phyloP scores from a whole-genome alignment of 2,329 filamentous ascomycete species.

The Ophiocordyceps polyrhachis-furcata region DNA sequence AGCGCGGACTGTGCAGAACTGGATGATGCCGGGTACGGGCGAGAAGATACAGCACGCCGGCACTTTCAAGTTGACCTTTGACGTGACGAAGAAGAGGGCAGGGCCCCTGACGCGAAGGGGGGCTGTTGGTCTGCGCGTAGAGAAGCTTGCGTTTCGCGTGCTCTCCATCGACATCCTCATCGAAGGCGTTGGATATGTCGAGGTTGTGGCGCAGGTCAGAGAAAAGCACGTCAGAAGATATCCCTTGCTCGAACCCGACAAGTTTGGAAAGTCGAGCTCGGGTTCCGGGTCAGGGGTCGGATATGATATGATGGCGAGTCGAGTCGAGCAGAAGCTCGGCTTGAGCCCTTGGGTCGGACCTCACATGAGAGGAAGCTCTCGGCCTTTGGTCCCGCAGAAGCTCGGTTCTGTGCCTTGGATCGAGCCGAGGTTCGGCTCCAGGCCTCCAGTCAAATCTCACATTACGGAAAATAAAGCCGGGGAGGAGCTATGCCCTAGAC shows the following conservation, averaged over 20 bases:
- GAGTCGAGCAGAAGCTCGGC: too few species aligned
- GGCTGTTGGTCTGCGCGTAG: slow-evolving; percentile 43
- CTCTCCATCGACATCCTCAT: slow-evolving; percentile 71
- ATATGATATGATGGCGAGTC: too few species aligned
- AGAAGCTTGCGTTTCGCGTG: slow-evolving; percentile 60
- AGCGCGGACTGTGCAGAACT: slow-evolving; percentile 38
- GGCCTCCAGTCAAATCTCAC: too few species aligned
- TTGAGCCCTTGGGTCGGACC: too few species aligned
- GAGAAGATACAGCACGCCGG: slow-evolving; percentile 51
- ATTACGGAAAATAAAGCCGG: too few species aligned
- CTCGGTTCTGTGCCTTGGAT: too few species aligned
- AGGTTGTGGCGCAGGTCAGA: slow-evolving; percentile 67
- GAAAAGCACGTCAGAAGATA: slow-evolving; percentile 22
- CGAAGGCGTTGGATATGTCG: slow-evolving; percentile 86
- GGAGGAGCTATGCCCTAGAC: too few species aligned
- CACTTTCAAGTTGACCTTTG: slow-evolving; percentile 53
- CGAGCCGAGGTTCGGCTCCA: too few species aligned
- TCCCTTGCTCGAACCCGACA: neutral
- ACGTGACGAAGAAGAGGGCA: slow-evolving; percentile 65
- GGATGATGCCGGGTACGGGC: slow-evolving; percentile 39
- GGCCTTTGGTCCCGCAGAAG: too few species aligned
- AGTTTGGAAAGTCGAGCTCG: slow-evolving; percentile 1
- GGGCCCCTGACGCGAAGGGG: slow-evolving; percentile 50
- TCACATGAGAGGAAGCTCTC: too few species aligned
- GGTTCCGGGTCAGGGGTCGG: too few species aligned